Conservation (phyloP, 495 filamentous ascomycete genomes). For the Aspergillus sparsus region DNA sequence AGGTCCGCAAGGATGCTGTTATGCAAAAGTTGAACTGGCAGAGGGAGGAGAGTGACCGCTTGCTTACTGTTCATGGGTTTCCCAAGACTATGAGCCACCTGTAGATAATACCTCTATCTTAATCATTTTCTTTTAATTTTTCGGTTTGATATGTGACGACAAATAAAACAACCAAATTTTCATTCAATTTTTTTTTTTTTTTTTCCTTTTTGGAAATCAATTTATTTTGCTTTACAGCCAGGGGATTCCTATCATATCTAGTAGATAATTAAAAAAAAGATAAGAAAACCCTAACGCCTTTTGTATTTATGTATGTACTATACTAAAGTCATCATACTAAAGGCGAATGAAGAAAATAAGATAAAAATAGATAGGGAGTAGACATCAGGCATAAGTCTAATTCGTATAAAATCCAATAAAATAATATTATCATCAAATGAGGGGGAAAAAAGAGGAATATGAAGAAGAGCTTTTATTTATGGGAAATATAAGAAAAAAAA, state of each 20-base stretch:
- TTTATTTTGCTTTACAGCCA: not conserved
- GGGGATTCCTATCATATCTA: not conserved
- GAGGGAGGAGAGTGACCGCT: conserved; percentile 59
- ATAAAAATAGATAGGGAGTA: not conserved
- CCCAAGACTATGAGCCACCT: conserved; percentile 44
- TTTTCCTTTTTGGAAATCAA: not conserved
- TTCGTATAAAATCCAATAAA: not conserved
- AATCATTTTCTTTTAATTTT: not conserved
- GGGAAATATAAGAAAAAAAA: conserved; percentile 9
- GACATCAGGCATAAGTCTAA: not conserved
- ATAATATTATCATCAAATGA: conserved; percentile 1
- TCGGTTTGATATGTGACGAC: conserved; percentile 1
- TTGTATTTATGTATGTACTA: not conserved
- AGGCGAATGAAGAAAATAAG: not conserved
- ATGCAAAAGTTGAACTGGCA: conserved; percentile 65
- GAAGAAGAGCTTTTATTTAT: conserved; percentile 6
- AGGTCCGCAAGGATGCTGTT: conserved; percentile 60
- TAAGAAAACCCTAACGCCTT: too few species aligned
- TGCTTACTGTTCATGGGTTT: conserved; percentile 64
- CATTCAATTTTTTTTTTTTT: not conserved
- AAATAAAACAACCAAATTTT: not conserved
- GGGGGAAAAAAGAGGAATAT: conserved; percentile 3
- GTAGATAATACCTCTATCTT: conserved; percentile 21
- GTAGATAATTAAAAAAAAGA: too few species aligned
- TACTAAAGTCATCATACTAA: too few species aligned